These are phyloP conservation scores for Microsporum canis DNA, from an alignment of 2,329 filamentous ascomycete species.

Conservation along the genomic window DNA sequence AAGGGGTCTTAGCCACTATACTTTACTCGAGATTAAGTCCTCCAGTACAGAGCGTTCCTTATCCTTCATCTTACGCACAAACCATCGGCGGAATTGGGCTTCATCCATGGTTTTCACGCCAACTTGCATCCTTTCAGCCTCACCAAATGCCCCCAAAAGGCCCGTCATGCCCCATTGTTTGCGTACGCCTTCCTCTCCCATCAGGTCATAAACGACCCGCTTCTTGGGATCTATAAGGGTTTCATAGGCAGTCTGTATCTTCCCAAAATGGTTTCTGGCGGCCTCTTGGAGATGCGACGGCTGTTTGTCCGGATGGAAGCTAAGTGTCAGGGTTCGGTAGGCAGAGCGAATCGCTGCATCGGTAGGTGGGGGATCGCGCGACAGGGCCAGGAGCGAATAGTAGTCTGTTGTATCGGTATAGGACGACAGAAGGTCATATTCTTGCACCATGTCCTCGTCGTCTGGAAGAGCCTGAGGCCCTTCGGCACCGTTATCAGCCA, in stretches of 20 bases:
- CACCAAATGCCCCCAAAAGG: constrained; percentile 24
- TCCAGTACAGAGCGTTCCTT: constrained; percentile 29
- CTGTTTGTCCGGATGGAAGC: constrained; percentile 38
- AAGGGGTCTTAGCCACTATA: constrained; percentile 17
- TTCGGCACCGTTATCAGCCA: background rate
- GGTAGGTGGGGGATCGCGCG: constrained; percentile 30
- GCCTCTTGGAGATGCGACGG: constrained; percentile 28
- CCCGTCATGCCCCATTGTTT: constrained; percentile 25
- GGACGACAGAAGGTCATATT: constrained; percentile 10
- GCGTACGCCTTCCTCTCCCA: constrained; percentile 32
- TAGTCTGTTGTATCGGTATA: constrained; percentile 24
- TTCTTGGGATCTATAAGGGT: constrained; percentile 33
- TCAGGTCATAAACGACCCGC: constrained; percentile 33
- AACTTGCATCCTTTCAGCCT: constrained; percentile 23
- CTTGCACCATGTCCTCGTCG: constrained; percentile 6
- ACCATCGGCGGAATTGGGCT: constrained; percentile 33
- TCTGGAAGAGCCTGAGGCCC: background rate
- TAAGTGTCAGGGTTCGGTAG: constrained; percentile 33
- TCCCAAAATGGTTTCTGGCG: constrained; percentile 29
- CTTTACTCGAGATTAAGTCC: constrained; percentile 27
- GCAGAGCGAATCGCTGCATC: constrained; percentile 34
- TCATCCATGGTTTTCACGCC: constrained; percentile 29
- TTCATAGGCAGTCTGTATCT: constrained; percentile 33
- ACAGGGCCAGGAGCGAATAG: constrained; percentile 32
- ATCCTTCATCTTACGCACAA: constrained; percentile 31